phyloP scores from a whole-genome alignment of 2,329 filamentous ascomycete genomes.

The Rhynchosporium graminicola region DNA sequence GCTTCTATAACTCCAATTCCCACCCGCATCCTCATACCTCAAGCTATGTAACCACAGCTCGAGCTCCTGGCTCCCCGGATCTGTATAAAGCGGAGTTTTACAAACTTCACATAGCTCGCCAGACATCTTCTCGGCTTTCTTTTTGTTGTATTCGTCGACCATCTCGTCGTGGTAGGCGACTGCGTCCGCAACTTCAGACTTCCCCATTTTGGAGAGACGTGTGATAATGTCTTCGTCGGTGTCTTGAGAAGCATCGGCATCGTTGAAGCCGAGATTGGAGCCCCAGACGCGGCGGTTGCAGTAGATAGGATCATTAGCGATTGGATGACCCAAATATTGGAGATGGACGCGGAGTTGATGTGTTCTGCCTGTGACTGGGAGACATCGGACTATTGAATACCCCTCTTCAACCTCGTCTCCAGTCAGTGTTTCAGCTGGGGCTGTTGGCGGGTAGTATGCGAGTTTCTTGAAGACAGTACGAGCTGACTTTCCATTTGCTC shows the following conservation, averaged over 20 bases:
- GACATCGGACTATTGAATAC: constrained; percentile 92
- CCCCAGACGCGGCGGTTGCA: constrained; percentile 94
- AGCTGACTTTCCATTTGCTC: constrained; percentile 87
- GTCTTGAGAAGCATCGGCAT: constrained; percentile 65
- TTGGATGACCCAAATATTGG: constrained; percentile 91
- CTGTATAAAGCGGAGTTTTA: constrained; percentile 86
- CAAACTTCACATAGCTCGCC: constrained; percentile 80
- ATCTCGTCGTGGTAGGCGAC: constrained; percentile 93
- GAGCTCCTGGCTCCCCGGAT: constrained; percentile 86
- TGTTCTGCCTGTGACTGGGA: constrained; percentile 89
- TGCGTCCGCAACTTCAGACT: constrained; percentile 86
- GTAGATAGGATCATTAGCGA: constrained; percentile 97
- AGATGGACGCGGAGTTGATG: constrained; percentile 95
- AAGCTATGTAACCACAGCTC: constrained; percentile 92
- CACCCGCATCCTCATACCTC: constrained; percentile 77
- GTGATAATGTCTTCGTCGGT: constrained; percentile 89
- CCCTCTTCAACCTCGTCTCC: constrained; percentile 61
- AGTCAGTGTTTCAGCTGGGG: constrained; percentile 35
- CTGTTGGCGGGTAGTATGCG: constrained; percentile 77
- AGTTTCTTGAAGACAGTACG: constrained; percentile 88
- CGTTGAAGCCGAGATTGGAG: constrained; percentile 67
- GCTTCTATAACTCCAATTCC: constrained; percentile 85
- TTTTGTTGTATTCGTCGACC: constrained; percentile 85
- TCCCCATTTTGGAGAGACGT: constrained; percentile 85
- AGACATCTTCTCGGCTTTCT: constrained; percentile 90